Base-by-base conservation (phyloP, 2,329 filamentous ascomycete species). In the Colletotrichum orchidophilum region DNA sequence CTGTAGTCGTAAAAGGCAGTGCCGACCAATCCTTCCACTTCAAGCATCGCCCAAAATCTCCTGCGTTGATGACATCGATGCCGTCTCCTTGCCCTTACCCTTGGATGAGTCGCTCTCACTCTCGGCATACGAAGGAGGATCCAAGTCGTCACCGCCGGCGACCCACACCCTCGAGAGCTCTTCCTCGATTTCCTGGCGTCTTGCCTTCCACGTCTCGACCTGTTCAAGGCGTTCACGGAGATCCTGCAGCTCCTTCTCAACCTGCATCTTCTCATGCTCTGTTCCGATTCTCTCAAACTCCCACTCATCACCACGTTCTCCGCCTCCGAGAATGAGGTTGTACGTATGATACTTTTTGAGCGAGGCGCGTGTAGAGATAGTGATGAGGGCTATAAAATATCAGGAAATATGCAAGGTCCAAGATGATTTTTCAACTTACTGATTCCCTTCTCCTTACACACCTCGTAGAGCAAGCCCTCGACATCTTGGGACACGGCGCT, bases 261-360 rank as follows among this genome's bases (percentile, higher is more conserved):
- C 95, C 26, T 94, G 93, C 80, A 95, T 91, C 84, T 98, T 97
- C 85, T 99, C 96, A 70, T 93, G 90, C 78, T 95, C 94, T 0
- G 95, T 98, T 69, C 96, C 96, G 75, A 99, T 98, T 67, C 94
- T 91, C 80, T 98, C 93, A 80, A 97, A 93, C 75, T 96, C 92
- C 94, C 96, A 98, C 77, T 93, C 93, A 65, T 94, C 92, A n/a
- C 93, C 94, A 61, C 91, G 88, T 18, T 93, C 90, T 62, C 95
- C 96, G 70, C 93, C 84, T 31, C 95, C 95, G 5, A 99, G 89
- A 3, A 92, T 92, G 11, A 99, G 90, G 76, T 97, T 97, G 82
- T 91, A 98, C 0, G 92, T 95, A 83, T 99, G 96, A 78, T 98
- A 98, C 78, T 96, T 95, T 82, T 98, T 98, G 69, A 99, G 87